Base-by-base conservation (phyloP, 106 monocot genomes). In the Allium sativum region DNA sequence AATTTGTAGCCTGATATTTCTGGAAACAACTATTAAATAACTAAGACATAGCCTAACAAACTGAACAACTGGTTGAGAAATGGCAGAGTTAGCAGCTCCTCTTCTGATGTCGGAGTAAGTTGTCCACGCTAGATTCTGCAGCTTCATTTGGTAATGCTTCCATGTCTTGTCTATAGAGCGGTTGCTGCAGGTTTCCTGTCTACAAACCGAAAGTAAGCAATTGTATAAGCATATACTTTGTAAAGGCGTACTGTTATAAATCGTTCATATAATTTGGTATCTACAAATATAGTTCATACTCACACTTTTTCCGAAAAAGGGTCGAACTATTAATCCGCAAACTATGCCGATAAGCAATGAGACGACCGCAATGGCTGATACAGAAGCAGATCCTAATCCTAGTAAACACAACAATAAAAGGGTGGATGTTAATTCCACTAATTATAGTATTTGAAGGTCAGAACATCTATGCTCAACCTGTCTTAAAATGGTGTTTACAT, bases 61-160 rank as follows among this genome's bases (percentile, higher is more conserved):
- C 41, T 59, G 76, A 68, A 73, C 18, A n/a, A 65, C 19, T 16
- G 72, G 52, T 8, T 48, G 17, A 51, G 15, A 44, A 17, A 65
- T 31, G 31, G 53, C 15, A n/a, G 59, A 67, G n/a, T 76, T 79
- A 82, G 76, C 86, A 82, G 59, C 45, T 79, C 45, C 87, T 82
- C 65, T 87, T 87, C 20, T 87, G 21, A 74, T 44, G 87, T 42
- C 87, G 82, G 52, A 82, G 87, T 8, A 79, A 61, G 66, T 18
- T 42, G 46, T 87, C 87, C 44, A 76, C 17, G 51, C 48, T 45
- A 69, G 45, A 58, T 17, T 71, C 82, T 61, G 63, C 87, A 65
- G 58, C 42, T 67, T 74, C 54, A 59, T 51, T 61, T 18, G 75
- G 76, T 60, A 74, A 44, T 71, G 82, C 61, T 76, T 87, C 87